phyloP scores from a whole-genome alignment of 108 stramenopile genomes.

The Cylindrotheca closterium region DNA sequence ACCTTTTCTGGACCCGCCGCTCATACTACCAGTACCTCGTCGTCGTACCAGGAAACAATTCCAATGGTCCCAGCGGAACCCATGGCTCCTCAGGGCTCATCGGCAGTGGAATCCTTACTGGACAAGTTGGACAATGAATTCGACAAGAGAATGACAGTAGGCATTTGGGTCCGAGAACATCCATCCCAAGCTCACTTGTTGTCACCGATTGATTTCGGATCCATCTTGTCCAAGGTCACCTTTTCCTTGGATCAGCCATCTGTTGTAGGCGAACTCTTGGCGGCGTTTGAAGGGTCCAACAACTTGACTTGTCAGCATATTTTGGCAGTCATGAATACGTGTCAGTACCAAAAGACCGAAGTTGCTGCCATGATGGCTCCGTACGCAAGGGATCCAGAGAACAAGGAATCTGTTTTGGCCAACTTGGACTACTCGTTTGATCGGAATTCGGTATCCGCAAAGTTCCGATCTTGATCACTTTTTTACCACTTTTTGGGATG shows the following conservation, averaged over 20 bases:
- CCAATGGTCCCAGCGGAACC: too few relatives aligned
- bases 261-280: conserved; percentile 9
- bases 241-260: conserved; percentile 18
- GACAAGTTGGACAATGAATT: not conserved
- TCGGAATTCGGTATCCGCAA: not conserved
- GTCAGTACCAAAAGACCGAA: conserved; percentile 9
- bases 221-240: conserved; percentile 3
- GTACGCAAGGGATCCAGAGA: conserved; percentile 22
- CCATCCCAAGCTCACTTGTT: conserved; percentile 3
- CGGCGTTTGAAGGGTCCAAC: not conserved
- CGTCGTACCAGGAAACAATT: too few relatives aligned
- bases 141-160: conserved; percentile 3
- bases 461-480: too few relatives aligned
- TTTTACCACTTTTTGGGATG: too few relatives aligned
- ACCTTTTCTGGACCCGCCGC: not conserved
- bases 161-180: conserved; percentile 16
- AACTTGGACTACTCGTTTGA: conserved; percentile 17
- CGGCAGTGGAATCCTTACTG: not conserved
- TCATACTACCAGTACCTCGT: not conserved
- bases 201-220: conserved; percentile 5
- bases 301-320: conserved; percentile 18
- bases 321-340: conserved; percentile 7
- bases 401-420: conserved; percentile 17
- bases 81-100: not conserved
- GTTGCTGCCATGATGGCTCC: conserved; percentile 20